A percentile compares a stretch with the other conserved stretches of the same genome.
phyloP scores from a whole-genome alignment of 129 eudicot species.

The Tanacetum coccineum region DNA sequence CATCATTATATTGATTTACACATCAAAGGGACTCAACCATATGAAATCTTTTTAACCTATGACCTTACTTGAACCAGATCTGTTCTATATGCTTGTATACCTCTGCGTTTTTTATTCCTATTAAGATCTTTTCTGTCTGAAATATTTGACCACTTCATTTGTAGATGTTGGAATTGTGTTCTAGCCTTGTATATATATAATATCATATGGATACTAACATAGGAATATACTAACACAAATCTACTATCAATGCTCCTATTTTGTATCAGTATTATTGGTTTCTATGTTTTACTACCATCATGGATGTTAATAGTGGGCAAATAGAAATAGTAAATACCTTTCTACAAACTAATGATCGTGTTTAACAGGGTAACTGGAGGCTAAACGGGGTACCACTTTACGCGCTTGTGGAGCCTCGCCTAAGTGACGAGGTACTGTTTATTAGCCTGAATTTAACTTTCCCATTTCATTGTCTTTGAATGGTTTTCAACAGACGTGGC shows the following conservation, averaged over 20 bases:
- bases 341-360: slow-evolving; percentile 6
- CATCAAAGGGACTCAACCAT: too few species aligned
- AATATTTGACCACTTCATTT: too few species aligned
- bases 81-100: too few species aligned
- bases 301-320: background rate
- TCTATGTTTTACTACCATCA: background rate
- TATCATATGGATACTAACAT: too few species aligned
- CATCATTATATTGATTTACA: too few species aligned
- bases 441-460: background rate
- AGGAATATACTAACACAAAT: background rate
- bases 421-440: slow-evolving; percentile 37
- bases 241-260: background rate
- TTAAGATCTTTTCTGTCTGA: too few species aligned
- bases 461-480: background rate
- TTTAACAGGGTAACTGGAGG: slow-evolving; percentile 56
- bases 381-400: slow-evolving; percentile 72
- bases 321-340: background rate
- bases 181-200: too few species aligned
- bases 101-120: too few species aligned
- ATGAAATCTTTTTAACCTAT: too few species aligned
- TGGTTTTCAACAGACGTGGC: background rate
- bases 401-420: slow-evolving; percentile 91
- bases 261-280: background rate
- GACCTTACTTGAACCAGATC: too few species aligned
- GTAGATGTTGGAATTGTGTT: too few species aligned